Base-by-base conservation (phyloP, 495 filamentous ascomycete genomes). In the Apodospora peruviana region DNA sequence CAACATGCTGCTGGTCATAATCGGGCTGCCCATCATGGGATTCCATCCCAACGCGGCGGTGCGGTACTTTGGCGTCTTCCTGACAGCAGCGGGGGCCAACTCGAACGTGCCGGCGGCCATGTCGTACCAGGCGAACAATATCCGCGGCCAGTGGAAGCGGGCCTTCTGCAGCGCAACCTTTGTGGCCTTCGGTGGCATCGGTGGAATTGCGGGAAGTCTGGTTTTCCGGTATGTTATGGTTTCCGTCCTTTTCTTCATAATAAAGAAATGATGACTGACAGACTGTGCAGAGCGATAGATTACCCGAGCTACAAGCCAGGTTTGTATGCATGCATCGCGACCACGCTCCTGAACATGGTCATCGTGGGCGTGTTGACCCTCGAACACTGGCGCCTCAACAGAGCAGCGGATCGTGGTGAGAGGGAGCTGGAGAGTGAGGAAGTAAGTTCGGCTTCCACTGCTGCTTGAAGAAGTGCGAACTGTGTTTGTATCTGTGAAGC, bases 71-170 rank as follows among this genome's bases (percentile, higher is more conserved):
- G 83, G 83, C 32, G 76, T 83, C 19, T 87, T 86, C 69, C 63
- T 86, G 29, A 71, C 74, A 25, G 80, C 78, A 1, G 76, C 77
- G 3, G 76, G 76, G 12, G 70, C 71, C 39, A 86, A 85, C 61
- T 71, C 80, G 14, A 85, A 84, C 57, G 74, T 83, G 29, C 82
- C 77, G 4, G 60, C 64, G 14, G 53, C 70, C 38, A 68, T 86
- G 73, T 73, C 80, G 0, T 84, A 83, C 57, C 82, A 86, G 62
- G 79, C 80, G 23, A 85, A 84, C 68, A 86, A 86, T 60, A 75
- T 85, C 59, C 77, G 79, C 38, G 82, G 81, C 16, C 82, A 84
- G 63, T 85, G 82, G 82, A 83, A 79, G 50, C 71, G 82, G 2
- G 81, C 81, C 1, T 75, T 85, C 34, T 76, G 69, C 58, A 76